These are phyloP conservation scores for Pichia membranifaciens DNA, from an alignment of 805 yeast genomes.

Conservation along the genomic window DNA sequence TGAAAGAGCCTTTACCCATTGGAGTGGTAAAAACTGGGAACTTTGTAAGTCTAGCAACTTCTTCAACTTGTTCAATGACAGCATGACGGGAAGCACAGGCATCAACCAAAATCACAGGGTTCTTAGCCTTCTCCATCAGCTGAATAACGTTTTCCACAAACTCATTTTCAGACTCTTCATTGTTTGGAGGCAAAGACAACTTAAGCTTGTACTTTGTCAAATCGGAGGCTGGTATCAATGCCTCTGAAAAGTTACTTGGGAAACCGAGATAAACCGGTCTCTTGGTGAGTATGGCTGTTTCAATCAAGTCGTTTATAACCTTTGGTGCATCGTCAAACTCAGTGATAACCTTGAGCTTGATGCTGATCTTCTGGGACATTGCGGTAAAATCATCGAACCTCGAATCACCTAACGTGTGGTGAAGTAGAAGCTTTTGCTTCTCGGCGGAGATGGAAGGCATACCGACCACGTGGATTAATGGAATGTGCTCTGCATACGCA, in stretches of 20 bases:
- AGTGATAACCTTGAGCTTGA: conserved; percentile 57
- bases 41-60: conserved; percentile 59
- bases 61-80: conserved; percentile 55
- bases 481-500: conserved; percentile 84
- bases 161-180: conserved; percentile 56
- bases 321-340: conserved; percentile 62
- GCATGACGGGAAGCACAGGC: conserved; percentile 82
- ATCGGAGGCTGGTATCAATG: conserved; percentile 48
- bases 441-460: conserved; percentile 74
- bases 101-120: conserved; percentile 75
- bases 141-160: conserved; percentile 48
- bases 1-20: conserved; percentile 80
- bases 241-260: conserved; percentile 76
- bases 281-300: conserved; percentile 63
- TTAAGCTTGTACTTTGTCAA: conserved; percentile 50
- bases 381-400: conserved; percentile 72
- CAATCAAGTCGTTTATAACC: conserved; percentile 67
- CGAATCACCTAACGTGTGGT: conserved; percentile 81
- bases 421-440: conserved; percentile 65
- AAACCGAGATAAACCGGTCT: conserved; percentile 80
- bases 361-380: conserved; percentile 71
- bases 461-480: conserved; percentile 79
- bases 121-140: conserved; percentile 51
- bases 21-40: conserved; percentile 85
- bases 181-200: conserved; percentile 51